A percentile compares a stretch with the other conserved stretches of the same genome.
These are phyloP conservation scores for Syzygium malaccense DNA, from an alignment of 441 rosid genomes.

Conservation along the genomic window DNA sequence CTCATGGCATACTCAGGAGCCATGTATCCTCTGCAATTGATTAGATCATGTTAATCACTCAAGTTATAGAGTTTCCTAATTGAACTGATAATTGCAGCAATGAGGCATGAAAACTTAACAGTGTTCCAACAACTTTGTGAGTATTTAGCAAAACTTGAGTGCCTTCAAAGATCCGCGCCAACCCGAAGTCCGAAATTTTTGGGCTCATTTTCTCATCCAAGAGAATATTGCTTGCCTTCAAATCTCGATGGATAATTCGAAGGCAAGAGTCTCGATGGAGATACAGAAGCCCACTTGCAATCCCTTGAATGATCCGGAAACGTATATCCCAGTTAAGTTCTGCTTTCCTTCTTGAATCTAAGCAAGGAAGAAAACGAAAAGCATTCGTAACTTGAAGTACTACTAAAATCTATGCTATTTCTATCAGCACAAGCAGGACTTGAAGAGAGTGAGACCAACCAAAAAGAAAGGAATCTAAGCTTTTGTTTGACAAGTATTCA, in stretches of 20 bases:
- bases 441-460: neutral
- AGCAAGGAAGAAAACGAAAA: neutral
- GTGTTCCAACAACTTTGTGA: neutral
- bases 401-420: too few relatives aligned
- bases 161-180: neutral
- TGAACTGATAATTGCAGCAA: neutral
- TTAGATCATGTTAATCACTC: neutral
- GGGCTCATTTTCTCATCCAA: neutral
- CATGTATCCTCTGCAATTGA: neutral
- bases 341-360: neutral
- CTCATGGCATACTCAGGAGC: neutral
- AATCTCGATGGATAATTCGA: neutral
- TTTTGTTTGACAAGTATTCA: neutral
- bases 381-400: neutral
- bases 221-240: too few relatives aligned
- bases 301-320: neutral
- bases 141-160: neutral
- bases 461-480: neutral
- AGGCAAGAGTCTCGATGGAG: neutral
- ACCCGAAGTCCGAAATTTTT: neutral
- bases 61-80: neutral
- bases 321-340: neutral
- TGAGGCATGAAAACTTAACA: neutral
- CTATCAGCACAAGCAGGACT: neutral
- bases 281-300: neutral